Conservation (phyloP, 2,329 filamentous ascomycete species). For the Talaromyces sp. region DNA sequence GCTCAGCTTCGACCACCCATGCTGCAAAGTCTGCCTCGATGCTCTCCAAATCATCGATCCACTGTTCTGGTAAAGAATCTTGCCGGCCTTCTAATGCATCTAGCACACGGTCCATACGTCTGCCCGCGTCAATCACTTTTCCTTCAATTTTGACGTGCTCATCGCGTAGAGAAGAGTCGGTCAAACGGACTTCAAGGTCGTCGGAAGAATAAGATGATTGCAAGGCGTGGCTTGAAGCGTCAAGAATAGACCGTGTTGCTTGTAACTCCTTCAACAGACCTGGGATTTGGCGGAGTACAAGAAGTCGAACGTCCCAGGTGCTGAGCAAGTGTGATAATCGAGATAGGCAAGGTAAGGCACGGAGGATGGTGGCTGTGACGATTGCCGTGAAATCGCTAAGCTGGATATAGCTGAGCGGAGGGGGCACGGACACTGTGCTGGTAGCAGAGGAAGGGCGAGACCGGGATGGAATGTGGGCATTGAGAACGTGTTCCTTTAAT, state of each 20-base stretch:
- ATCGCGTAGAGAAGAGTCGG: constrained; percentile 43
- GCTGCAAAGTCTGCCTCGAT: constrained; percentile 76
- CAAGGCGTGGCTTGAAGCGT: constrained; percentile 36
- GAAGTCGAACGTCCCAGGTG: constrained; percentile 75
- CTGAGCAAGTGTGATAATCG: constrained; percentile 72
- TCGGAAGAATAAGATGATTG: constrained; percentile 28
- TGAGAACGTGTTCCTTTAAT: constrained; percentile 83
- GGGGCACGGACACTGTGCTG: constrained; percentile 47
- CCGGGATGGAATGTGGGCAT: constrained; percentile 71
- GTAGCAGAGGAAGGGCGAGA: constrained; percentile 56
- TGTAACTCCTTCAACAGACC: constrained; percentile 66
- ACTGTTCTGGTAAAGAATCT: constrained; percentile 81
- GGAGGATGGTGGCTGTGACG: constrained; percentile 87
- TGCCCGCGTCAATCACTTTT: constrained; percentile 71
- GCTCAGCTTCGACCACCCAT: constrained; percentile 80
- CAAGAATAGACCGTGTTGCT: constrained; percentile 37
- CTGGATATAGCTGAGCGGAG: constrained; percentile 59
- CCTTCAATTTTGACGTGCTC: constrained; percentile 62
- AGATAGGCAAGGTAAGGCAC: constrained; percentile 79
- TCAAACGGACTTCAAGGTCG: constrained; percentile 32
- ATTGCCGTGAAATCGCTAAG: constrained; percentile 90
- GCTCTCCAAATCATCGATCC: constrained; percentile 83
- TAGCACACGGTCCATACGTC: constrained; percentile 78
- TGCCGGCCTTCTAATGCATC: constrained; percentile 81
- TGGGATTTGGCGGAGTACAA: constrained; percentile 74